Evolutionary conservation across 805 yeast genomes (phyloP).

Genomic region (Hagleromyces aurorensis): DNA sequence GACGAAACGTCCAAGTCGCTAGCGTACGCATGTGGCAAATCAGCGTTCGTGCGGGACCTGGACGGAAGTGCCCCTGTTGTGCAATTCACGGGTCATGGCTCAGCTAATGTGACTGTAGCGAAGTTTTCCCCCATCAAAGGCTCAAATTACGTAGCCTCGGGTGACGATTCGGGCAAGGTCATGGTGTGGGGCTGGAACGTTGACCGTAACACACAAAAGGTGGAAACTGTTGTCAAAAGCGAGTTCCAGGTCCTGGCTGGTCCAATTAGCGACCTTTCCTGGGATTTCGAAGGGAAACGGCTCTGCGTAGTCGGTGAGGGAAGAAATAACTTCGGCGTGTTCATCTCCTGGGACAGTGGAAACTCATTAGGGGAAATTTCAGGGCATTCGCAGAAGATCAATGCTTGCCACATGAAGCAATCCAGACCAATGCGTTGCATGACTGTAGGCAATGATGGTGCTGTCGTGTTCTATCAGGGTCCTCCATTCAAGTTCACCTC

Average conservation of each 20-base stretch:
- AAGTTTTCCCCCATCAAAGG: constrained; percentile 65
- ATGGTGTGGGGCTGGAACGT: constrained; percentile 70
- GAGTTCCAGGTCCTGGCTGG: constrained; percentile 78
- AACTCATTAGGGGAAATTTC: constrained; percentile 94
- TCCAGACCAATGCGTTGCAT: constrained; percentile 89
- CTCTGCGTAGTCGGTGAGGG: constrained; percentile 95
- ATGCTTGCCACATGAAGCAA: constrained; percentile 77
- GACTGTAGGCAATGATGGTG: constrained; percentile 85
- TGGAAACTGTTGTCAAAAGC: constrained; percentile 52
- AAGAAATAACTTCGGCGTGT: constrained; percentile 83
- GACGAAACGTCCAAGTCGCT: constrained; percentile 61
- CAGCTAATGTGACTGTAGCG: constrained; percentile 68
- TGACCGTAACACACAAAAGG: constrained; percentile 41
- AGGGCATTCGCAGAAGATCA: constrained; percentile 81
- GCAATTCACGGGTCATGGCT: constrained; percentile 69
- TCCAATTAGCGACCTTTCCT: constrained; percentile 69
- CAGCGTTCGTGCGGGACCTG: constrained; percentile 64
- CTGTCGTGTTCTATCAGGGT: constrained; percentile 77
- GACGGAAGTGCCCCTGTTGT: constrained; percentile 36
- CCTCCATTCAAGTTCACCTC: constrained; percentile 87
- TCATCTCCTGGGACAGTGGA: constrained; percentile 90
- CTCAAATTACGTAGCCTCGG: constrained; percentile 85
- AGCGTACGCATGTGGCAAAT: constrained; percentile 77
- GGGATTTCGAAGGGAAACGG: constrained; percentile 87
- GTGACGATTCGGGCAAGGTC: constrained; percentile 85